Evolutionary conservation across 2,329 filamentous ascomycete species (phyloP).

Genomic region (Fusarium sp.): DNA sequence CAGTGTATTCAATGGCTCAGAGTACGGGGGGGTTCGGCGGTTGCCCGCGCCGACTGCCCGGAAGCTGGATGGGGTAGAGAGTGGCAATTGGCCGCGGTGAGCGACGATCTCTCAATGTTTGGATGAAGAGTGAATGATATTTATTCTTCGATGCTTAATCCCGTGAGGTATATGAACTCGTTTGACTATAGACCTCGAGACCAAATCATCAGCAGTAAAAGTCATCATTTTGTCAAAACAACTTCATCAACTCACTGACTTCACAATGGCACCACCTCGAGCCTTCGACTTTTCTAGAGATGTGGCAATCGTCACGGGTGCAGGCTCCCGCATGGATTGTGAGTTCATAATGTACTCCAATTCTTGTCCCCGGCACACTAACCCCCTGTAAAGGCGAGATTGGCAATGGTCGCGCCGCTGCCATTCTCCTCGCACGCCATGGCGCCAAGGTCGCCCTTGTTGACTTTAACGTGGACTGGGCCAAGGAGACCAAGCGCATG

Average conservation of each 20-base stretch:
- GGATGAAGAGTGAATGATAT: neutral
- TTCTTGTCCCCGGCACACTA: neutral
- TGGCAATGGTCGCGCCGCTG: constrained; percentile 1
- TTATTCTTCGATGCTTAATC: neutral
- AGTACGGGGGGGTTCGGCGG: neutral
- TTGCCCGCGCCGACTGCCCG: neutral
- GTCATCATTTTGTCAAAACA: neutral
- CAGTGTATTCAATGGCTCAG: neutral
- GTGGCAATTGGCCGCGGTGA: neutral
- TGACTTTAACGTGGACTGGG: constrained; percentile 3
- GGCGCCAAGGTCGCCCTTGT: constrained; percentile 1
- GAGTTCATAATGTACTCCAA: neutral
- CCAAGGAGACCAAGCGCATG: neutral
- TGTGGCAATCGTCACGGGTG: neutral
- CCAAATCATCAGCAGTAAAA: neutral
- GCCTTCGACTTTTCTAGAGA: neutral
- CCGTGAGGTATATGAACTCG: neutral
- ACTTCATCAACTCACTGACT: neutral
- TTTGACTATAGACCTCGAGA: neutral
- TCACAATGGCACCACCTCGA: neutral
- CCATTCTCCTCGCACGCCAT: neutral
- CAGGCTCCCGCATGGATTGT: constrained; percentile 2
- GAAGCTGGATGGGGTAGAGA: neutral
- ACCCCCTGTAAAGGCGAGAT: neutral
- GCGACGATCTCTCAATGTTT: neutral